These are phyloP conservation scores for Malassezia furfur DNA, from an alignment of 1,284 basidiomycete genomes.

Conservation along the genomic window DNA sequence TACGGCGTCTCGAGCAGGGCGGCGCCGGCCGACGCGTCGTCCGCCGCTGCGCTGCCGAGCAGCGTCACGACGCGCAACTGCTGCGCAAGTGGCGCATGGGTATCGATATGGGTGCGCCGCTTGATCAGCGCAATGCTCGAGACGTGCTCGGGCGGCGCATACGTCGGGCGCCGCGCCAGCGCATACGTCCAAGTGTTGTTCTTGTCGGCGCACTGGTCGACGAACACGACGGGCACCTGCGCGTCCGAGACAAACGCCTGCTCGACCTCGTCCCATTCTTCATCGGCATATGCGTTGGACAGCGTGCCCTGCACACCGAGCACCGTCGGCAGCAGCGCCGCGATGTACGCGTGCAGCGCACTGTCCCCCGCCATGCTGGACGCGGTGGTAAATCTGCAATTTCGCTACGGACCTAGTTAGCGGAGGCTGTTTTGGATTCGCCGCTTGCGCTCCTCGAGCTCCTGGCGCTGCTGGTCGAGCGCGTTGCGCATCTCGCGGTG, in stretches of 20 bases:
- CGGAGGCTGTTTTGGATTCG: conserved; percentile 53
- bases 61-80: conserved; percentile 16
- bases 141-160: conserved; percentile 1
- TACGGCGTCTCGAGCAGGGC: conserved; percentile 56
- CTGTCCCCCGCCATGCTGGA: neutral
- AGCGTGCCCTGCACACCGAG: conserved; percentile 4
- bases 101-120: conserved; percentile 8
- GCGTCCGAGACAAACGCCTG: conserved; percentile 5
- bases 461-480: conserved; percentile 85
- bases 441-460: conserved; percentile 97
- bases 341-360: conserved; percentile 24
- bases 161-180: conserved; percentile 2
- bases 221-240: conserved; percentile 11
- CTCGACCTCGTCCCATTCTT: neutral
- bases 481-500: conserved; percentile 47
- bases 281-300: neutral
- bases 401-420: conserved; percentile 17
- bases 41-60: neutral
- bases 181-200: neutral
- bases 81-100: conserved; percentile 2
- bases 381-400: conserved; percentile 1
- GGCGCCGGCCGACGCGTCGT: neutral
- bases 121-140: conserved; percentile 14
- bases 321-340: conserved; percentile 23
- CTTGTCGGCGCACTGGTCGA: conserved; percentile 1